Percentiles rank a stretch among this genome's conserved stretches.
Evolutionary conservation across 495 filamentous ascomycete species (phyloP).

Genomic region (Penicillium flavigenum): DNA sequence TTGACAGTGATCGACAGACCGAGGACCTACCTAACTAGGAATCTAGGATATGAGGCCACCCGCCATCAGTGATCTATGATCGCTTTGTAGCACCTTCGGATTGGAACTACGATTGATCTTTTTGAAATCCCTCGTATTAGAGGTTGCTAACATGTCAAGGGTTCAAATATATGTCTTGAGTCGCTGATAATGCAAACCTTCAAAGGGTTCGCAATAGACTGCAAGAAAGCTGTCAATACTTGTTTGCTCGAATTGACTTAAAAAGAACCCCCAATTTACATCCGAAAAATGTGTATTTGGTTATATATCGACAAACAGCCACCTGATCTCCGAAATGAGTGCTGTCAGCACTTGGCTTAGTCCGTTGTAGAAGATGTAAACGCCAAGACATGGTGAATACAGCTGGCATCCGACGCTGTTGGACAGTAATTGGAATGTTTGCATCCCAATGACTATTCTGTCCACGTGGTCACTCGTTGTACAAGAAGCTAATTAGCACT

Average conservation of each 20-base stretch:
- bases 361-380: neutral
- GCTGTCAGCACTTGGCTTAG: neutral
- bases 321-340: neutral
- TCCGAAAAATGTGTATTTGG: neutral
- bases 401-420: neutral
- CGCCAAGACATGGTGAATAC: conserved; percentile 7
- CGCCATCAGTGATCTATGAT: neutral
- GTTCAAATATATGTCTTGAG: neutral
- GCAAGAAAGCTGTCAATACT: neutral
- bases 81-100: neutral
- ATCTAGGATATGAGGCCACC: neutral
- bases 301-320: neutral
- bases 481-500: neutral
- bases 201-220: neutral
- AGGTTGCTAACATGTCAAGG: neutral
- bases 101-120: neutral
- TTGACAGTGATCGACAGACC: neutral
- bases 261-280: neutral
- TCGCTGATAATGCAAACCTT: neutral
- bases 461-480: conserved; percentile 9
- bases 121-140: neutral
- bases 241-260: neutral
- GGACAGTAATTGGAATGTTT: neutral
- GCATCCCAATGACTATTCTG: neutral
- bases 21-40: neutral